phyloP scores from a whole-genome alignment of 1,284 basidiomycete genomes.

The Malassezia caprae region DNA sequence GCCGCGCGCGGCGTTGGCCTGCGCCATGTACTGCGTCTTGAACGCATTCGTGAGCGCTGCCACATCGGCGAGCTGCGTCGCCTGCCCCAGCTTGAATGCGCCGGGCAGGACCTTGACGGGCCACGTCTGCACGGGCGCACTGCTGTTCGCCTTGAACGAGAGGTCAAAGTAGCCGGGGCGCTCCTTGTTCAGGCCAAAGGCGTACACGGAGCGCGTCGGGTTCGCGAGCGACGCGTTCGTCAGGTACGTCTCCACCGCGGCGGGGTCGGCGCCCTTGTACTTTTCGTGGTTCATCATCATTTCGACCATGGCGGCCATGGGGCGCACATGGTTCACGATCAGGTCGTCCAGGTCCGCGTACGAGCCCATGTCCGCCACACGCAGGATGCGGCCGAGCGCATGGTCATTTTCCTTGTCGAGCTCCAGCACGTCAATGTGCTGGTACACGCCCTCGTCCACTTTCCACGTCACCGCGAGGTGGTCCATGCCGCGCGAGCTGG shows the following conservation, averaged over 20 bases:
- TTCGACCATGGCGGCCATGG: slow-evolving; percentile 85
- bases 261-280: slow-evolving; percentile 77
- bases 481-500: slow-evolving; percentile 83
- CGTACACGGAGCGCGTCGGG: slow-evolving; percentile 87
- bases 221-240: slow-evolving; percentile 63
- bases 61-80: slow-evolving; percentile 42
- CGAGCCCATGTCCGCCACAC: slow-evolving; percentile 63
- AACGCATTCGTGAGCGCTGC: slow-evolving; percentile 43
- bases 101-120: slow-evolving; percentile 46
- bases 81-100: slow-evolving; percentile 41
- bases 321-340: slow-evolving; percentile 92
- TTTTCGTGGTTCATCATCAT: slow-evolving; percentile 93
- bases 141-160: slow-evolving; percentile 72
- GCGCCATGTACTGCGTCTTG: slow-evolving; percentile 47
- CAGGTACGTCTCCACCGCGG: slow-evolving; percentile 56
- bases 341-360: slow-evolving; percentile 95
- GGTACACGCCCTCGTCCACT: slow-evolving; percentile 89
- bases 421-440: slow-evolving; percentile 94
- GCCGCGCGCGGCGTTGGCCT: slow-evolving; percentile 24
- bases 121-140: slow-evolving; percentile 45
- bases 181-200: slow-evolving; percentile 81
- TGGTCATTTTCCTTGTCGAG: slow-evolving; percentile 60
- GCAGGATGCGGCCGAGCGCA: slow-evolving; percentile 62
- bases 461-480: slow-evolving; percentile 99
- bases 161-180: slow-evolving; percentile 86